Evolutionary conservation across 2,329 filamentous ascomycete genomes (phyloP).

Genomic region (Colletotrichum incanum): DNA sequence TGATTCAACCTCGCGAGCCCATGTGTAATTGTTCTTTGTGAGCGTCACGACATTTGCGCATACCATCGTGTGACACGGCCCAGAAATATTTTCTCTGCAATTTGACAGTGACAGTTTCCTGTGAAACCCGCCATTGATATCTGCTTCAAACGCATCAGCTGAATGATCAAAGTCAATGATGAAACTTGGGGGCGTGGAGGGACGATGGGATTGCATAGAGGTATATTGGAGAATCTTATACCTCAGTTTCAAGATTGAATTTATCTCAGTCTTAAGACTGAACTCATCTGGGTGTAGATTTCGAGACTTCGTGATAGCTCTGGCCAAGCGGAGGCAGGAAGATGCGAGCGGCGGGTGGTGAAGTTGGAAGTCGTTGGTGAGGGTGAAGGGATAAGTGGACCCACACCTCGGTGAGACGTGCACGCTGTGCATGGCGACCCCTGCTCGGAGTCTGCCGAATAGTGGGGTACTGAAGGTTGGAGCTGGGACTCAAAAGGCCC

Average conservation of each 20-base stretch:
- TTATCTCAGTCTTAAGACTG: not conserved
- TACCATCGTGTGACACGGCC: no score
- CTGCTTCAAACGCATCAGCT: no score
- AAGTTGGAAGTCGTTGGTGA: not conserved
- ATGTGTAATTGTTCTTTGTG: not conserved
- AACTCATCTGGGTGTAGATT: not conserved
- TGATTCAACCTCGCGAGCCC: not conserved
- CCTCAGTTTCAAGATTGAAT: not conserved
- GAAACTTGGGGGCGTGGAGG: not conserved
- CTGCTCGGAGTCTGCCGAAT: constrained; percentile 22
- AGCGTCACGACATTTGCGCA: not conserved
- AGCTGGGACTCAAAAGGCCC: not conserved
- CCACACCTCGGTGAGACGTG: not conserved
- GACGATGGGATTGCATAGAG: not conserved
- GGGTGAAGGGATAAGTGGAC: not conserved
- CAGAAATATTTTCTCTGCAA: not conserved
- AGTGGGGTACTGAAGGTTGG: constrained; percentile 3
- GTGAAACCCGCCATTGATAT: not conserved
- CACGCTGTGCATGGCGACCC: constrained; percentile 7
- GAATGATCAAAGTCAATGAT: not conserved
- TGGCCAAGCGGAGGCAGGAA: not conserved
- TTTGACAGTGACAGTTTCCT: not conserved
- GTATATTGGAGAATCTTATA: no score
- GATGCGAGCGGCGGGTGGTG: no score
- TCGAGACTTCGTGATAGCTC: not conserved